Conservation (phyloP, 1,284 basidiomycete species). For the Trichosporon sp. region DNA sequence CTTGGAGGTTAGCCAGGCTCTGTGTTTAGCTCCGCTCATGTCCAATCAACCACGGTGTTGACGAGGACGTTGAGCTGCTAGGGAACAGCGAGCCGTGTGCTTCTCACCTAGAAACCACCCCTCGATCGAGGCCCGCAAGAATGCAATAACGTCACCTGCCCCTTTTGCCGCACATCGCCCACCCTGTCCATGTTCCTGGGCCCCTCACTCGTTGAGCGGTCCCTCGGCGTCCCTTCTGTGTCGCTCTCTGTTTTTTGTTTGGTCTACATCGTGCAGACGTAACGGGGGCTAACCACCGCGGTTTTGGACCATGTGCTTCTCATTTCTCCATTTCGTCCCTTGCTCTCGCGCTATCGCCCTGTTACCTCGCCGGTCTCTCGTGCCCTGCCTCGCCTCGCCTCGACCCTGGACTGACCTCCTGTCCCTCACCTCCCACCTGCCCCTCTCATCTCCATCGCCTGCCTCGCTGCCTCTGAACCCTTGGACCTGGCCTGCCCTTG, state of each 20-base stretch:
- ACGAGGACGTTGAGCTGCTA: neutral
- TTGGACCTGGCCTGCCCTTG: neutral
- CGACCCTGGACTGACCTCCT: neutral
- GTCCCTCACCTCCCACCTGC: neutral
- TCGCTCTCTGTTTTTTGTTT: slow-evolving; percentile 1
- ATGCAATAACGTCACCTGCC: slow-evolving; percentile 3
- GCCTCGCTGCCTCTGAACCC: neutral
- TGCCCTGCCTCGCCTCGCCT: neutral
- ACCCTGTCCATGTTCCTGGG: slow-evolving; percentile 4
- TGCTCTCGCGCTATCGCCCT: neutral
- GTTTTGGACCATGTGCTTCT: slow-evolving; percentile 3
- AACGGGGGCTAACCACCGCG: slow-evolving; percentile 5
- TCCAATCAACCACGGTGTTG: neutral
- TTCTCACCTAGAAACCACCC: neutral
- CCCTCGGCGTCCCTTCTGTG: neutral
- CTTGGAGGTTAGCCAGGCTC: neutral
- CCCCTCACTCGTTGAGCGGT: neutral
- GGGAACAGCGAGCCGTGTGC: neutral
- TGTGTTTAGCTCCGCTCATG: neutral
- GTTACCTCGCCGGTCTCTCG: neutral
- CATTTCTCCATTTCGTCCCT: neutral
- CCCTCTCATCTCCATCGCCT: neutral
- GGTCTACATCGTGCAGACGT: neutral
- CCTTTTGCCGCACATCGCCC: slow-evolving; percentile 5
- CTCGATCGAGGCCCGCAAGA: slow-evolving; percentile 6